A percentile compares a stretch with the other conserved stretches of the same genome.
These are phyloP conservation scores for Mortierella hygrophila DNA, from an alignment of 192 early-diverging fungal genomes.

Conservation along the genomic window DNA sequence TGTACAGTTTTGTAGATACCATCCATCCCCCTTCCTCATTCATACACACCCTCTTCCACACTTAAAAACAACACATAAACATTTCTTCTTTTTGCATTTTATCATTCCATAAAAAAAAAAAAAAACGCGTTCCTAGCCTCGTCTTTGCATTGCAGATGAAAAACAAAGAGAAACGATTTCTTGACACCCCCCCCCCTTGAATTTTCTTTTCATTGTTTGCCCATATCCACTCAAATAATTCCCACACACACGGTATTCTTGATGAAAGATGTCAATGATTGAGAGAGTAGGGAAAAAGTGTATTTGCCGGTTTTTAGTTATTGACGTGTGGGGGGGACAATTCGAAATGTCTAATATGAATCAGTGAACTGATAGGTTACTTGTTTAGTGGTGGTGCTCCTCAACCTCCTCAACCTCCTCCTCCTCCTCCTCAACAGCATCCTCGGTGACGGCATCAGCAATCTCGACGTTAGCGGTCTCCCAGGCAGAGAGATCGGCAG, in stretches of 20 bases:
- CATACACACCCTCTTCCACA: not conserved
- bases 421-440: constrained; percentile 30
- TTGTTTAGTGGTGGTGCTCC: constrained; percentile 38
- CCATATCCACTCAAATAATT: no score
- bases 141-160: no score
- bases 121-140: no score
- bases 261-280: not conserved
- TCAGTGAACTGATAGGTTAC: not conserved
- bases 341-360: not conserved
- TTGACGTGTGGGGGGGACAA: not conserved
- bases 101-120: no score
- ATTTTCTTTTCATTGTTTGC: no score
- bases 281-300: not conserved
- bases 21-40: not conserved
- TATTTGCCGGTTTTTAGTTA: not conserved
- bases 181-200: no score
- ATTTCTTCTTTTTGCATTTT: no score
- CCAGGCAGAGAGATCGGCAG: constrained; percentile 41
- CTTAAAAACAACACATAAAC: not conserved
- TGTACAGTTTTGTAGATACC: no score
- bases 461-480: constrained; percentile 42
- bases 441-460: constrained; percentile 25
- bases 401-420: constrained; percentile 40
- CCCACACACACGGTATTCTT: not conserved
- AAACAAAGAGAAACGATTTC: no score